Evolutionary conservation across 2,329 filamentous ascomycete species (phyloP), one percentile per base, ranked within the genome.

Genomic region (Colletotrichum ledebouriae): DNA sequence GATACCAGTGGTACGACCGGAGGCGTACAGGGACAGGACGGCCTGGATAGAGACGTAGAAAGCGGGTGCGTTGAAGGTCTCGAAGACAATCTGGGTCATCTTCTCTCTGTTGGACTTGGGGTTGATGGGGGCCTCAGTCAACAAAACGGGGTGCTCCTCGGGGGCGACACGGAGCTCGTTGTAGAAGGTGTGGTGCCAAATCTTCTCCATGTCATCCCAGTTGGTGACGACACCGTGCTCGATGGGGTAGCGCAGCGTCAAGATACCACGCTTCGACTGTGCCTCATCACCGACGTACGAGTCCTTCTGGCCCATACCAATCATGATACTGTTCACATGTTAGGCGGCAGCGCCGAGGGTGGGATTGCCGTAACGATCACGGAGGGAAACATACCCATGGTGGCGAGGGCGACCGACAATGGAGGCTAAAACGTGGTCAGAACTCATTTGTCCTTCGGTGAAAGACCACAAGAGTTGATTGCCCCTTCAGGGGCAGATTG

Each of bases 141-240:
- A 90, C 82, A 99, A 91, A 82, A 98, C 94, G 78, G 96, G 96
- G 91, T 99, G 96, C 92, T 99, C 96, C 90, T 99, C 96, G 78
- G 96, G 96, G 78, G 96, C 96, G 75, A 99, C 96, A 95, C 96
- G 95, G 81, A 99, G 90, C 90, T 99, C 96, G 88, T 99, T 99
- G 93, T 98, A 99, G 90, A 99, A 99, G 82, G 96, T 98, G 93
- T 99, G 96, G 86, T 99, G 96, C 96, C 96, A 99, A 79, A 99
- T 98, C 92, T 98, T 98, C 90, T 98, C 96, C 96, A 98, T 98
- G 85, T 98, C 96, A 84, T 99, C 96, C 96, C 96, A 99, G 93
- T 98, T 98, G 87, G 96, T 99, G 82, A 99, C 96, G 79, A 99
- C 96, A 96, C 96, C 96, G 91, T 99, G 96, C 90, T 99, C 96